Evolutionary conservation across 2,329 filamentous ascomycete species (phyloP), one percentile per base, ranked within the genome.

Genomic region (Cladosporium sp.): DNA sequence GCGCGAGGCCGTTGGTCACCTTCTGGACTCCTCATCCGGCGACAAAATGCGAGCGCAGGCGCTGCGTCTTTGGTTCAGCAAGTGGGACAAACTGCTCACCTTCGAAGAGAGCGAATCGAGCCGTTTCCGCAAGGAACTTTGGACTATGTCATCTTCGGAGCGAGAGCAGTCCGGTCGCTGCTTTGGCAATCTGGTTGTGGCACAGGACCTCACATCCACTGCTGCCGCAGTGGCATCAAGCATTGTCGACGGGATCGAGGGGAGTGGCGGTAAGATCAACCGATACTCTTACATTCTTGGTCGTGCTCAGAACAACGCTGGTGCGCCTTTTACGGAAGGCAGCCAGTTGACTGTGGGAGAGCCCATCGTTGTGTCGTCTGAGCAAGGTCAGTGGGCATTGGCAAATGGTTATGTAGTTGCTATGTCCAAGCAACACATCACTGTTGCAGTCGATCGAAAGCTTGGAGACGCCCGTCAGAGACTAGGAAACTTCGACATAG

Each of bases 311-410:
- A 14, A 58, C 3, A 55, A 39, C 1, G 66, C 84, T 0, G 81
- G 80, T 0, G 92, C 94, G 68, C 96, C 91, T 0, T 99, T 99
- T 69, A 77, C 90, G 1, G 93, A 97, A 67, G 70, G 68, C 42
- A 97, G 92, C 1, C 92, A 97, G 67, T 83, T 99, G 30, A 85
- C 81, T 1, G 81, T 90, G 25, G 93, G 93, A 42, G 94, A 99
- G 69, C 93, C 94, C 0, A 87, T 97, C 51, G 94, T 99, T n/a
- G 84, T 99, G 3, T 97, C 94, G 0, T 94, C 97, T 66, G 94
- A 99, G 72, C 82, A 90, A 61, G 94, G 94, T 0, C 94, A 99
- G 72, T 99, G 96, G 77, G 93, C 93, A 0, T 82, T 99, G 39
- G 92, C 93, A 0, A 91, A 96, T 65, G 94, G 94, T 2, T 99